A percentile compares a stretch with the other conserved stretches of the same genome.
These are phyloP conservation scores for Kazachstania psychrophila DNA, from an alignment of 805 yeast species.

Conservation along the genomic window DNA sequence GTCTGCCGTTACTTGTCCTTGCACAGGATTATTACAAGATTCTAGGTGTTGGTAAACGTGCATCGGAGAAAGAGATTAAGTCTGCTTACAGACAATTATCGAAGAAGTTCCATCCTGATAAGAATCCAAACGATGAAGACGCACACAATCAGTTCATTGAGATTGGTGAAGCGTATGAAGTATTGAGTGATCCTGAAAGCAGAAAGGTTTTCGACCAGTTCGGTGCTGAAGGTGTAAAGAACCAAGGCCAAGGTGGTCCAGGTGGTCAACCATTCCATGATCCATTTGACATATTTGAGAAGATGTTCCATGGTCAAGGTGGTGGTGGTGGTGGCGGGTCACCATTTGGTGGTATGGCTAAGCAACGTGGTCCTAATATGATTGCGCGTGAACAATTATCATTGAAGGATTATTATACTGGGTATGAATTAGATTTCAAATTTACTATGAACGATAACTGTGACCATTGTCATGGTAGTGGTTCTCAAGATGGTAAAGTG, in stretches of 20 bases:
- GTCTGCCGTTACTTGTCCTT: constrained; percentile 9
- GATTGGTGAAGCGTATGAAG: constrained; percentile 89
- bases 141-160: constrained; percentile 84
- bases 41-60: constrained; percentile 59
- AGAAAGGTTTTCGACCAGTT: constrained; percentile 58
- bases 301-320: constrained; percentile 27
- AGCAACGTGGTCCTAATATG: constrained; percentile 54
- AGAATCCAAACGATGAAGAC: constrained; percentile 71
- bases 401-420: constrained; percentile 60
- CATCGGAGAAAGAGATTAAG: constrained; percentile 74
- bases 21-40: constrained; percentile 48
- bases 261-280: constrained; percentile 35
- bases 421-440: constrained; percentile 51
- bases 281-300: constrained; percentile 31
- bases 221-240: constrained; percentile 68
- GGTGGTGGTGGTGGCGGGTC: constrained; percentile 41
- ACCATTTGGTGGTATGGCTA: constrained; percentile 26
- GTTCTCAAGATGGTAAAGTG: constrained; percentile 68
- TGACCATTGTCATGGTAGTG: constrained; percentile 71
- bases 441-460: constrained; percentile 70
- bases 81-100: constrained; percentile 75
- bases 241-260: constrained; percentile 41
- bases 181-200: constrained; percentile 63
- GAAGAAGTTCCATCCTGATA: constrained; percentile 90
- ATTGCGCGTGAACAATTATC: constrained; percentile 47